A percentile compares a stretch with the other conserved stretches of the same genome.
Evolutionary conservation across 306 rosid species (phyloP).

Genomic region (Cicer pinnatifidum): DNA sequence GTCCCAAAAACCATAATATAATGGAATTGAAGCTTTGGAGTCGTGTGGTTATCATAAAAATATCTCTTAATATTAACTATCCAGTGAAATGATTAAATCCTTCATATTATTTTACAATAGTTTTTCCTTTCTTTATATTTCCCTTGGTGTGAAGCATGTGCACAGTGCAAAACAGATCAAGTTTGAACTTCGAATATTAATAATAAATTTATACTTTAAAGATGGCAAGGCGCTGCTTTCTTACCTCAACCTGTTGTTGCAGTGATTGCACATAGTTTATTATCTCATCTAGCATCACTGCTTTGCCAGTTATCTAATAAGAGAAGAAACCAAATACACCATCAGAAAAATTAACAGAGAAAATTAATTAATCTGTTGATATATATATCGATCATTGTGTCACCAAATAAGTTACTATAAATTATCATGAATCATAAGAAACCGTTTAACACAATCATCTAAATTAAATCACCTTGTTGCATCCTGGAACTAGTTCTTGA

Average conservation of each 20-base stretch:
- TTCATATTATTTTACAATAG: neutral
- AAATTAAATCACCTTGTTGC: slow-evolving; percentile 75
- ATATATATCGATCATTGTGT: neutral
- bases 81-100: neutral
- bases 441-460: slow-evolving; percentile 35
- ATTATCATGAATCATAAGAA: slow-evolving; percentile 29
- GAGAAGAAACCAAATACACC: slow-evolving; percentile 45
- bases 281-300: slow-evolving; percentile 99
- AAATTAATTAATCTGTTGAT: slow-evolving; percentile 22
- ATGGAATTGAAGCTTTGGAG: slow-evolving; percentile 28
- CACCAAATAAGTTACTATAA: slow-evolving; percentile 1
- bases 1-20: slow-evolving; percentile 23
- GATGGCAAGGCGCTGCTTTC: slow-evolving; percentile 37
- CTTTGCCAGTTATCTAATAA: slow-evolving; percentile 91
- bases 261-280: slow-evolving; percentile 96
- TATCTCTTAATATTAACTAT: slow-evolving; percentile 33
- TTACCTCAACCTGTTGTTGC: slow-evolving; percentile 99
- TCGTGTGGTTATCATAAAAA: slow-evolving; percentile 25
- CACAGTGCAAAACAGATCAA: slow-evolving; percentile 29
- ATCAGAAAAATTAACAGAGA: slow-evolving; percentile 10
- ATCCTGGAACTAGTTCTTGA: slow-evolving; percentile 99
- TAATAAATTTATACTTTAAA: slow-evolving; percentile 30
- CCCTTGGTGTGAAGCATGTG: slow-evolving; percentile 61
- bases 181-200: slow-evolving; percentile 27
- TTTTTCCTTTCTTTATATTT: slow-evolving; percentile 50